A percentile compares a stretch with the other conserved stretches of the same genome.
These are phyloP conservation scores for Cladochytrium replicatum DNA, from an alignment of 192 early-diverging fungal species.

Conservation along the genomic window DNA sequence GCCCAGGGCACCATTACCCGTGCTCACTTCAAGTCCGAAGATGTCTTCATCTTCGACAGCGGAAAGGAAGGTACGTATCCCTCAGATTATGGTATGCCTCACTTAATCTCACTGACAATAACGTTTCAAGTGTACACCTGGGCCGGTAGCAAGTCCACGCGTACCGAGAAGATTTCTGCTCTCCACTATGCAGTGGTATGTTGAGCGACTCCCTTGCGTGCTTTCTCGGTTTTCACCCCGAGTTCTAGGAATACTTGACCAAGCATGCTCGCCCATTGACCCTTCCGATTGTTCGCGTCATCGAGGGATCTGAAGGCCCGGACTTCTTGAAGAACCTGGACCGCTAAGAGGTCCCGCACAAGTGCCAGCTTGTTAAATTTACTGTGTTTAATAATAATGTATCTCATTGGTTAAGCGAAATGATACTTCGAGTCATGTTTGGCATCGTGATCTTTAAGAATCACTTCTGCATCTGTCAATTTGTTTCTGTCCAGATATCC, in stretches of 20 bases:
- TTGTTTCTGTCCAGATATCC: no score
- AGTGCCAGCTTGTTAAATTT: no score
- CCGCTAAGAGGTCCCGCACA: no score
- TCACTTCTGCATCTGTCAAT: no score
- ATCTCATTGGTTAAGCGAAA: no score
- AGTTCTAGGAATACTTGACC: conserved; percentile 46
- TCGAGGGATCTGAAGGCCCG: conserved; percentile 62
- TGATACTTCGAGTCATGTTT: no score
- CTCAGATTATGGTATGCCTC: not conserved
- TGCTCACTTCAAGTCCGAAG: conserved; percentile 42
- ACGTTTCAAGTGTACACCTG: conserved; percentile 38
- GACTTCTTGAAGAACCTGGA: no score
- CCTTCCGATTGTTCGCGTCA: conserved; percentile 48
- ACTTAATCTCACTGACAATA: not conserved
- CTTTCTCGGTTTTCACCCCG: conserved; percentile 1
- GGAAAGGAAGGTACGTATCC: conserved; percentile 23
- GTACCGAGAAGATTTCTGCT: conserved; percentile 39
- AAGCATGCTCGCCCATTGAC: conserved; percentile 34
- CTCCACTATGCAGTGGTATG: conserved; percentile 48
- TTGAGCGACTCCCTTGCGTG: not conserved
- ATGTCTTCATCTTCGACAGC: conserved; percentile 62
- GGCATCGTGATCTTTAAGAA: no score
- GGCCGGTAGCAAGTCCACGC: conserved; percentile 42
- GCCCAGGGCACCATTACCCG: conserved; percentile 32
- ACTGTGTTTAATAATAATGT: no score